Evolutionary conservation across 2,329 filamentous ascomycete genomes (phyloP).

Genomic region (Fusarium aywerte): DNA sequence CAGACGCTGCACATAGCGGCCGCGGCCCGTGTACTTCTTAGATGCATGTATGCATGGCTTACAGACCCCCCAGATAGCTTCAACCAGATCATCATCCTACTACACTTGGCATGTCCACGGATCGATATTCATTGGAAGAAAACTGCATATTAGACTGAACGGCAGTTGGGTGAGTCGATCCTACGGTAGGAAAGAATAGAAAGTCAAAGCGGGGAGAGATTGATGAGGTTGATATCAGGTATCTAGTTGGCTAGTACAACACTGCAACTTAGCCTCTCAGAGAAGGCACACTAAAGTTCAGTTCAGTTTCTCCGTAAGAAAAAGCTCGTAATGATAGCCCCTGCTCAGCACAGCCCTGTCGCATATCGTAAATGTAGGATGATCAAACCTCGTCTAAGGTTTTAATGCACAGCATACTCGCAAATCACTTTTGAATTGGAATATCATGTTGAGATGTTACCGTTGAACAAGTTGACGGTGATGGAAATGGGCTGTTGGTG

Average conservation of each 20-base stretch:
- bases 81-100: neutral
- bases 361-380: conserved; percentile 6
- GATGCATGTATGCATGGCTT: neutral
- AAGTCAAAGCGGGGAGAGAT: no score
- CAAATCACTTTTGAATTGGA: neutral
- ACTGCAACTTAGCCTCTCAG: neutral
- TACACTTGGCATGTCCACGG: neutral
- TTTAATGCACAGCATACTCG: neutral
- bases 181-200: no score
- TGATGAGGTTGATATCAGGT: no score
- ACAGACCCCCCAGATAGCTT: neutral
- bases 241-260: neutral
- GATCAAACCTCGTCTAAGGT: conserved; percentile 7
- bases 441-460: neutral
- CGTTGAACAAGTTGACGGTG: neutral
- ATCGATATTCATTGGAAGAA: neutral
- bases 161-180: conserved; percentile 1
- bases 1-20: neutral
- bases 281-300: neutral
- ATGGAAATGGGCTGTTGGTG: neutral
- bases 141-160: neutral
- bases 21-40: conserved; percentile 1
- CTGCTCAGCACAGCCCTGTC: conserved; percentile 9
- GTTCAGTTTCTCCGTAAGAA: neutral
- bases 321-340: conserved; percentile 8